Conservation (phyloP, 495 filamentous ascomycete species). For the Tricharina praecox region DNA sequence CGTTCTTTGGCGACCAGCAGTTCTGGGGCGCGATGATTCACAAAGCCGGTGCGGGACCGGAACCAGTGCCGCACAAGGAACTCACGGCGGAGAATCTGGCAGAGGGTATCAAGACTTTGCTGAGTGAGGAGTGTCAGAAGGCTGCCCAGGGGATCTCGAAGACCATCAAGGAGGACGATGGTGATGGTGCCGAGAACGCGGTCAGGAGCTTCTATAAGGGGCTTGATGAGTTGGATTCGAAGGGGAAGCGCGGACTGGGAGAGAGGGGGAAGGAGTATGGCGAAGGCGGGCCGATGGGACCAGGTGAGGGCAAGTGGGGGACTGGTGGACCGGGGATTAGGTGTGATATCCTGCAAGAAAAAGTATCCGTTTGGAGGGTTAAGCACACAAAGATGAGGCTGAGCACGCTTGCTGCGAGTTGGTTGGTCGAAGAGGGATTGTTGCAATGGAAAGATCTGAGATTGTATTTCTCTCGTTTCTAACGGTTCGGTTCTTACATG, state of each 20-base stretch:
- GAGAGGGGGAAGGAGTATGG: constrained; percentile 16
- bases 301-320: constrained; percentile 23
- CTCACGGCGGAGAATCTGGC: constrained; percentile 46
- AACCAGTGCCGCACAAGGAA: constrained; percentile 55
- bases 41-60: constrained; percentile 46
- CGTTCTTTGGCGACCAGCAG: constrained; percentile 57
- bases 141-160: constrained; percentile 38
- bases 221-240: constrained; percentile 28
- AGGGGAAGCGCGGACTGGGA: constrained; percentile 15
- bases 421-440: constrained; percentile 41
- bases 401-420: constrained; percentile 47
- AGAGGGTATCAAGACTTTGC: constrained; percentile 50
- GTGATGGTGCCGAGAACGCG: constrained; percentile 55
- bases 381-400: constrained; percentile 41
- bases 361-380: constrained; percentile 50
- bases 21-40: constrained; percentile 71
- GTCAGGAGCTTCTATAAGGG: constrained; percentile 52
- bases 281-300: constrained; percentile 21
- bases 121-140: constrained; percentile 39
- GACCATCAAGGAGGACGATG: constrained; percentile 42
- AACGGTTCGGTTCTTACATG: background rate
- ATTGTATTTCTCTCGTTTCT: constrained; percentile 23
- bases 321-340: constrained; percentile 39
- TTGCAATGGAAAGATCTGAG: constrained; percentile 49
- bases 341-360: constrained; percentile 47